Conservation (phyloP, 768 basidiomycete species). For the Suillus bovinus region DNA sequence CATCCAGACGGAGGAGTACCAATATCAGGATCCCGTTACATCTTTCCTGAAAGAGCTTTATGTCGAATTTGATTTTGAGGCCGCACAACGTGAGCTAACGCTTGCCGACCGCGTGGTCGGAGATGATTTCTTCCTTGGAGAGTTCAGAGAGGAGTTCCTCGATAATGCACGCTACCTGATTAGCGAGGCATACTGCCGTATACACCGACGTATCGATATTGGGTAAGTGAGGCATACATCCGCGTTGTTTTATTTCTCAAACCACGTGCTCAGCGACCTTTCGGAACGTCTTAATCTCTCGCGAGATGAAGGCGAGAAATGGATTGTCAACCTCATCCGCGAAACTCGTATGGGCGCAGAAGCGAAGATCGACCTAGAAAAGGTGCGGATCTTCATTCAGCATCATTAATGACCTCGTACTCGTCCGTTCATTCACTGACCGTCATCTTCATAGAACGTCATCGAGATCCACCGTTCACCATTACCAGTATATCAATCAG, state of each 20-base stretch:
- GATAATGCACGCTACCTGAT: slow-evolving; percentile 96
- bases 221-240: slow-evolving; percentile 46
- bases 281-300: slow-evolving; percentile 92
- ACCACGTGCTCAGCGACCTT: slow-evolving; percentile 60
- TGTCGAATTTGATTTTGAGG: slow-evolving; percentile 94
- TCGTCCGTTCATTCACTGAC: slow-evolving; percentile 12
- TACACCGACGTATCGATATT: slow-evolving; percentile 92
- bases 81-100: slow-evolving; percentile 80
- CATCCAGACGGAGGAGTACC: slow-evolving; percentile 93
- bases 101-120: slow-evolving; percentile 80
- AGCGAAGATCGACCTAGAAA: slow-evolving; percentile 96
- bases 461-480: slow-evolving; percentile 93
- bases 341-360: slow-evolving; percentile 97
- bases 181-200: slow-evolving; percentile 96
- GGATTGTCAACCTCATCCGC: slow-evolving; percentile 98
- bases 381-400: slow-evolving; percentile 47
- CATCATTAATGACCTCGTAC: neutral
- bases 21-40: slow-evolving; percentile 93
- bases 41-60: slow-evolving; percentile 93
- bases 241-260: neutral
- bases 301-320: slow-evolving; percentile 96
- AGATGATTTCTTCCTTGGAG: slow-evolving; percentile 92
- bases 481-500: slow-evolving; percentile 86
- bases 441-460: slow-evolving; percentile 66
- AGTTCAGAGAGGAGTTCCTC: slow-evolving; percentile 91